These are phyloP conservation scores for Aureobasidium pullulans DNA, from an alignment of 2,329 filamentous ascomycete species.

Conservation along the genomic window DNA sequence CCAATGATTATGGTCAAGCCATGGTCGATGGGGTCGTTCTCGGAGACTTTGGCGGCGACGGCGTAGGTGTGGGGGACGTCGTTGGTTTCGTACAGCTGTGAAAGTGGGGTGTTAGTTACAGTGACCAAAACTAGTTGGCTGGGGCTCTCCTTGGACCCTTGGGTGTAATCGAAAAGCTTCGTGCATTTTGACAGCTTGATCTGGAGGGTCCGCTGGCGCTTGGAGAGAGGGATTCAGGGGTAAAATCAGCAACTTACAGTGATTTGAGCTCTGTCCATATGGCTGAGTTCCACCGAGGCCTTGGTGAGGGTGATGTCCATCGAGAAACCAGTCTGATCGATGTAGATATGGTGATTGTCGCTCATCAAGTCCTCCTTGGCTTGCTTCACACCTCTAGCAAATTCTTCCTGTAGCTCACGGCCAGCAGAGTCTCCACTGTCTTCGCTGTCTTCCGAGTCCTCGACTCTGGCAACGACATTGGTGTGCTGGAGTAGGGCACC, in stretches of 20 bases:
- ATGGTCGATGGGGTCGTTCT: conserved; percentile 12
- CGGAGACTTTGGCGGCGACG: conserved; percentile 37
- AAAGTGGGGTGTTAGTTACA: conserved; percentile 15
- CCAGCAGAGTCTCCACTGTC: background rate
- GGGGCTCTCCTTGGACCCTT: no score
- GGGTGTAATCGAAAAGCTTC: no score
- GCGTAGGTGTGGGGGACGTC: conserved; percentile 53
- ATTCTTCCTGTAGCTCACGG: conserved; percentile 16
- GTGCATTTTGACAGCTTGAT: no score
- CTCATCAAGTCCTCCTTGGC: conserved; percentile 23
- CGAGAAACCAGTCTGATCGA: conserved; percentile 53
- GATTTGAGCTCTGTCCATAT: conserved; percentile 53
- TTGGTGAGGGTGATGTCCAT: conserved; percentile 59
- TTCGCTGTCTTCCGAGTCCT: background rate
- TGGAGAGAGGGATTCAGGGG: conserved; percentile 3
- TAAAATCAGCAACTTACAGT: conserved; percentile 41
- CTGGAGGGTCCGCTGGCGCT: no score
- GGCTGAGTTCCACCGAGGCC: conserved; percentile 38
- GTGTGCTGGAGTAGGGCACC: conserved; percentile 7
- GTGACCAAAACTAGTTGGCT: no score
- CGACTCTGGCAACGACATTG: background rate
- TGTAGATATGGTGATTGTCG: conserved; percentile 57
- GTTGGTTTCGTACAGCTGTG: conserved; percentile 61
- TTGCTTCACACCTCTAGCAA: conserved; percentile 21
- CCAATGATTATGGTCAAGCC: background rate